These are phyloP conservation scores for Diplotaxis tenuifolia DNA, from an alignment of 345 rosid genomes.

Conservation along the genomic window DNA sequence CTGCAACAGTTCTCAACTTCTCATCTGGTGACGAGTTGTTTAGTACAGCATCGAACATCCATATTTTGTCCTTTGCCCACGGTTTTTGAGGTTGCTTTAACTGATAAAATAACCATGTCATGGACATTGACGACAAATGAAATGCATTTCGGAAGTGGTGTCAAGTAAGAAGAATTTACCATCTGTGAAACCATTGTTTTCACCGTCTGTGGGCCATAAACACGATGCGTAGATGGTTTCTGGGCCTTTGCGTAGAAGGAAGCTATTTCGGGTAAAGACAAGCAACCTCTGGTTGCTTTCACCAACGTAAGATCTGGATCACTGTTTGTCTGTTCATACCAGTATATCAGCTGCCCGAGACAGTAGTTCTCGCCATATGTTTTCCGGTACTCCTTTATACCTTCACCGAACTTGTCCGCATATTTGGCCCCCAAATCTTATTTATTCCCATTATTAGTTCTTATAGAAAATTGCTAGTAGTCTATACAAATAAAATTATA, in stretches of 20 bases:
- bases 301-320: slow-evolving; percentile 78
- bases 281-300: slow-evolving; percentile 78
- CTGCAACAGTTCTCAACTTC: slow-evolving; percentile 81
- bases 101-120: slow-evolving; percentile 21
- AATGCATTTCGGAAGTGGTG: neutral
- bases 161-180: slow-evolving; percentile 44
- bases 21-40: slow-evolving; percentile 53
- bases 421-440: slow-evolving; percentile 91
- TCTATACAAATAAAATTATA: too few species aligned
- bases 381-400: slow-evolving; percentile 73
- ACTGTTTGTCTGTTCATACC: slow-evolving; percentile 84
- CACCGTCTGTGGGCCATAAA: slow-evolving; percentile 77
- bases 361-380: slow-evolving; percentile 93
- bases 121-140: slow-evolving; percentile 5
- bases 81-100: slow-evolving; percentile 83
- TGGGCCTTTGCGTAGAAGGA: slow-evolving; percentile 88
- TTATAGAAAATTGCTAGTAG: too few species aligned
- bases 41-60: slow-evolving; percentile 79
- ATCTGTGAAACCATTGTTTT: slow-evolving; percentile 74
- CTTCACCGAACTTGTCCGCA: slow-evolving; percentile 67
- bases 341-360: slow-evolving; percentile 90
- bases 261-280: slow-evolving; percentile 78
- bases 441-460: too few species aligned
- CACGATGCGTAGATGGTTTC: slow-evolving; percentile 73
- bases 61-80: slow-evolving; percentile 93